Base-by-base conservation (phyloP, 352 stramenopile genomes). In the Phytophthora parvispora region DNA sequence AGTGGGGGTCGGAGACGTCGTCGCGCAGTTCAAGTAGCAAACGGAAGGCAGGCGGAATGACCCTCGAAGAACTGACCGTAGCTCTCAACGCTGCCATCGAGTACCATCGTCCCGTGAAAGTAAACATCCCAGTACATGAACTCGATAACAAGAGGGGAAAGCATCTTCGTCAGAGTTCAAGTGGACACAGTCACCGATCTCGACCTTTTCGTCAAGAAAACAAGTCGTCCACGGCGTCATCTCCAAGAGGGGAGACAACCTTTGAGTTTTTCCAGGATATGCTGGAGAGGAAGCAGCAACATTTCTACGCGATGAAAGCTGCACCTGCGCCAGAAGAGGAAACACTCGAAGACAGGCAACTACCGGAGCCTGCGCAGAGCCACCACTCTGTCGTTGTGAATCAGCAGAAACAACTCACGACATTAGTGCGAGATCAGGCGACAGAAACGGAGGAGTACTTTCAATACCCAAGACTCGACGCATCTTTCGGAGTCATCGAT, bases 51-150 rank as follows among this genome's bases (percentile, higher is more conserved):
- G 50, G 51, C 27, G 67, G 65, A 9, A 76, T 86, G 43, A 81
- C 64, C 16, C 61, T 90, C 4, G 74, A 89, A 29, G 84, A 92
- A 66, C 71, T 90, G 40, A 72, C 67, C 2, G 53, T 92, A 25
- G 83, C 81, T 24, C 50, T 92, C 31, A 84, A 90, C 28, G 81
- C 80, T 34, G 81, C 84, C 12, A 92, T 92, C 31, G 69, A 83
- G 12, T 82, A 82, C 7, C 76, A 89, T 62, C 62, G 54, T 12
- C 66, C 69, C 12, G 20, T 61, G 28, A 60, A 64, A 22, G 2
- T 2, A 12, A 43, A 1, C 12, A 54, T n/a, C 18, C 0, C 18
- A 7, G 27, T 24, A 24, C 28, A 52, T 12, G 16, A 54, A 6
- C n/a, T 20, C 7, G 31, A 47, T 6, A n/a, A 2, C 0, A 58